These are phyloP conservation scores for Agrocybe praecox DNA, from an alignment of 768 basidiomycete genomes.

Conservation along the genomic window DNA sequence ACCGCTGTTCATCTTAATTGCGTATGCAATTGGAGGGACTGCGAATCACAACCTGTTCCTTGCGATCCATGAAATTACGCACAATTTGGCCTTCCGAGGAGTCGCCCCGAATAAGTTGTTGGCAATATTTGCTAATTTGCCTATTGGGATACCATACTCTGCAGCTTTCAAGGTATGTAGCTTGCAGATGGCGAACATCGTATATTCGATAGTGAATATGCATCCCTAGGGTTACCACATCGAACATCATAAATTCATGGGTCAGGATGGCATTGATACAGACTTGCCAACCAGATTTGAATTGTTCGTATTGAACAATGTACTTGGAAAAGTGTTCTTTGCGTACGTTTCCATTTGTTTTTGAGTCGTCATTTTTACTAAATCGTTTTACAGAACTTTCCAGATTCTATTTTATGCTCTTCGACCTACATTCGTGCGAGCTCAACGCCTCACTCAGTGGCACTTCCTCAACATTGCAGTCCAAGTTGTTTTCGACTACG, in stretches of 20 bases:
- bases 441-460: slow-evolving; percentile 81
- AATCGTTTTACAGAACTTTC: slow-evolving; percentile 67
- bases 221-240: slow-evolving; percentile 79
- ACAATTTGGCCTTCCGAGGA: slow-evolving; percentile 91
- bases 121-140: slow-evolving; percentile 90
- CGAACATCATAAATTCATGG: slow-evolving; percentile 94
- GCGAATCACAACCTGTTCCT: slow-evolving; percentile 98
- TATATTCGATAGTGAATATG: not conserved
- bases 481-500: slow-evolving; percentile 73
- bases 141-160: slow-evolving; percentile 94
- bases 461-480: slow-evolving; percentile 76
- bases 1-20: slow-evolving; percentile 68
- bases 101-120: slow-evolving; percentile 83
- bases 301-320: slow-evolving; percentile 87
- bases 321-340: slow-evolving; percentile 97
- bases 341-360: slow-evolving; percentile 61
- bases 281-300: slow-evolving; percentile 91
- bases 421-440: slow-evolving; percentile 89
- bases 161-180: slow-evolving; percentile 86
- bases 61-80: slow-evolving; percentile 98
- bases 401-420: slow-evolving; percentile 98
- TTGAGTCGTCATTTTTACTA: not conserved
- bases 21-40: slow-evolving; percentile 90
- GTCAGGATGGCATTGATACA: slow-evolving; percentile 95
- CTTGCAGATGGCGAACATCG: not conserved